Base-by-base conservation (phyloP, 768 basidiomycete genomes). In the Paxillus rubicundulus region DNA sequence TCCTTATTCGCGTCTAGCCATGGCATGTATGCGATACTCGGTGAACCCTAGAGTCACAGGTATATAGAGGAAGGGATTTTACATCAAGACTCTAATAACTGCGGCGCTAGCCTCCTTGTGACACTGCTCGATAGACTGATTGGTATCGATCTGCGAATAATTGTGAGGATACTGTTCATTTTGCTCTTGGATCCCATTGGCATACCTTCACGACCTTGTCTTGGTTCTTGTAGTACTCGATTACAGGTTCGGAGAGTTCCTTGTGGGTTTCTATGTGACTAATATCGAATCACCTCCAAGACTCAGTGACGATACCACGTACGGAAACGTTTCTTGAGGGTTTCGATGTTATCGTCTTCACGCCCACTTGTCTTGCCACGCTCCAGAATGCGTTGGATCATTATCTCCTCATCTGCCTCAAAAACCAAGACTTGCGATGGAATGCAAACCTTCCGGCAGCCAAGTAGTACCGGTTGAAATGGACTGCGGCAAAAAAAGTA, bases 301-400 rank as follows among this genome's bases (percentile, higher is more conserved):
- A 1, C 10, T 39, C 13, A 37, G 17, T 34, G 16, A 33, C 32
- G 10, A 28, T 28, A 5, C 10, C 12, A 77, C 86, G 17, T 66
- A 89, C 94, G 75, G 76, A 98, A 98, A n/a, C 97, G 89, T 72
- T 98, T 99, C 74, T 82, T 87, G 72, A 99, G 96, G 67, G 86
- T 92, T 69, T 96, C 92, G 12, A 61, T 59, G 66, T 99, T 99
- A 68, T 99, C 97, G 62, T 99, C 97, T 63, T 93, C 95, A 13
- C 97, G 79, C 14, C 97, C 96, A 50, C 89, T 92, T 0, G 95
- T 98, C 77, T 98, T 87, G 21, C 87, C 87, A 20, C 97, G 85
- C 69, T 94, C 87, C 47, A 95, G 77, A 52, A 99, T 77, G 48
- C 97, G 89, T 57, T 77, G 70, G 27, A 88, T 78, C 87, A 98